phyloP scores from a whole-genome alignment of 2,329 filamentous ascomycete species.

The Sporothrix curviconia region DNA sequence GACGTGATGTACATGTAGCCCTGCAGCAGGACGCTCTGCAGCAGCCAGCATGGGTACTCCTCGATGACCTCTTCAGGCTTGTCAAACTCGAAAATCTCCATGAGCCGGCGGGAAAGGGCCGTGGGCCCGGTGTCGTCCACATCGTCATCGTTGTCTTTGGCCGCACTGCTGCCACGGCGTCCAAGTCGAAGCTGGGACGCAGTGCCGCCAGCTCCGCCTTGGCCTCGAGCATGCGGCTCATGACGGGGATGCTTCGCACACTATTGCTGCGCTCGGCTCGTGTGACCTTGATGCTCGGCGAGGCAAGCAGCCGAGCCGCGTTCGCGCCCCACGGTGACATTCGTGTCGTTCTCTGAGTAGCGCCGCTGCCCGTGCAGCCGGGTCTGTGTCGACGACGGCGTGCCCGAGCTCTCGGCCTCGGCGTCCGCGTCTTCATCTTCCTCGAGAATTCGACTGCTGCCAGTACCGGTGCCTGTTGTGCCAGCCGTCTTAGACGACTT shows the following conservation, averaged over 20 bases:
- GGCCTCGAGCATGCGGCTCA: conserved; percentile 72
- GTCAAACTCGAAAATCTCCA: conserved; percentile 81
- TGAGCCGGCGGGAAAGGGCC: conserved; percentile 63
- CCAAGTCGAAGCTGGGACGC: conserved; percentile 52
- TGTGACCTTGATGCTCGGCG: conserved; percentile 26
- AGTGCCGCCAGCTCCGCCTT: conserved; percentile 53
- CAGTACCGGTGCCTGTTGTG: background rate
- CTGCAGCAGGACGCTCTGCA: conserved; percentile 86
- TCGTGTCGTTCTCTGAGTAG: background rate
- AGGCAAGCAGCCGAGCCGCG: background rate
- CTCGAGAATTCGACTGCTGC: conserved; percentile 24
- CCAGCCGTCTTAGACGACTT: conserved; percentile 5
- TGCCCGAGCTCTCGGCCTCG: too few relatives aligned
- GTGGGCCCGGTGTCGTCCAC: conserved; percentile 40
- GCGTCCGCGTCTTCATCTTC: conserved; percentile 24
- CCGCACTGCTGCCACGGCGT: conserved; percentile 37
- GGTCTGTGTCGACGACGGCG: background rate
- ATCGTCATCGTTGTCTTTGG: conserved; percentile 15
- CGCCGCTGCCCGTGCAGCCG: background rate
- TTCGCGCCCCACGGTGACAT: background rate
- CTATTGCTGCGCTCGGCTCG: conserved; percentile 29
- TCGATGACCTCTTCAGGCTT: conserved; percentile 76
- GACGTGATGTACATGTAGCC: conserved; percentile 94
- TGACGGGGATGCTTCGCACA: conserved; percentile 52
- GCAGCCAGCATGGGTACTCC: conserved; percentile 88